Evolutionary conservation across 805 yeast species (phyloP).

Genomic region (Ogataea kodamae): DNA sequence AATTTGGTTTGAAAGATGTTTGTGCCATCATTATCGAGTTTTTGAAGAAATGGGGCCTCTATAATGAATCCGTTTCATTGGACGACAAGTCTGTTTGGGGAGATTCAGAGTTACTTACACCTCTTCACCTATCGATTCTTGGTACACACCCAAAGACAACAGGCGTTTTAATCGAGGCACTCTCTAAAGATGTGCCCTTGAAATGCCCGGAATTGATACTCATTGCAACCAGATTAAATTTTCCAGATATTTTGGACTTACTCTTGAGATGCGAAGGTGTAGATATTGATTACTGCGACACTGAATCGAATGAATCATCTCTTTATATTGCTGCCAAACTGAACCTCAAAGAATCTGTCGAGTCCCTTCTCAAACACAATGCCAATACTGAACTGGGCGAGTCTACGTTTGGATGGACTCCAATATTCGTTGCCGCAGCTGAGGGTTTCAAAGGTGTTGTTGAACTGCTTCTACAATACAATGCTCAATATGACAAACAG

Average conservation of each 20-base stretch:
- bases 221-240: constrained; percentile 65
- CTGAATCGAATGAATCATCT: constrained; percentile 69
- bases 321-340: constrained; percentile 76
- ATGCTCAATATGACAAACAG: constrained; percentile 50
- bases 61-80: constrained; percentile 46
- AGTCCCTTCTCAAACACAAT: constrained; percentile 49
- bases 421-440: constrained; percentile 83
- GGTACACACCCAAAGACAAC: constrained; percentile 82
- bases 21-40: constrained; percentile 54
- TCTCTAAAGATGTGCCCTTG: constrained; percentile 35
- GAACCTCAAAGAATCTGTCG: constrained; percentile 51
- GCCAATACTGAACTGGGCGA: constrained; percentile 80
- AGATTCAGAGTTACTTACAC: constrained; percentile 75
- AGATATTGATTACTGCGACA: constrained; percentile 60
- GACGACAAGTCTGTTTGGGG: constrained; percentile 64
- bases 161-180: constrained; percentile 49
- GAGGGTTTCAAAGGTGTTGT: constrained; percentile 70
- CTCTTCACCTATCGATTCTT: constrained; percentile 76
- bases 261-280: constrained; percentile 56
- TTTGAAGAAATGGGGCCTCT: constrained; percentile 57
- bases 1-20: constrained; percentile 72
- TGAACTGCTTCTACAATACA: constrained; percentile 46
- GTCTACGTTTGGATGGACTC: constrained; percentile 87
- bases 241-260: constrained; percentile 50
- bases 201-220: constrained; percentile 57